A percentile compares a stretch with the other conserved stretches of the same genome.
Evolutionary conservation across 2,329 filamentous ascomycete species (phyloP).

Genomic region (Xylariaceae sp.): DNA sequence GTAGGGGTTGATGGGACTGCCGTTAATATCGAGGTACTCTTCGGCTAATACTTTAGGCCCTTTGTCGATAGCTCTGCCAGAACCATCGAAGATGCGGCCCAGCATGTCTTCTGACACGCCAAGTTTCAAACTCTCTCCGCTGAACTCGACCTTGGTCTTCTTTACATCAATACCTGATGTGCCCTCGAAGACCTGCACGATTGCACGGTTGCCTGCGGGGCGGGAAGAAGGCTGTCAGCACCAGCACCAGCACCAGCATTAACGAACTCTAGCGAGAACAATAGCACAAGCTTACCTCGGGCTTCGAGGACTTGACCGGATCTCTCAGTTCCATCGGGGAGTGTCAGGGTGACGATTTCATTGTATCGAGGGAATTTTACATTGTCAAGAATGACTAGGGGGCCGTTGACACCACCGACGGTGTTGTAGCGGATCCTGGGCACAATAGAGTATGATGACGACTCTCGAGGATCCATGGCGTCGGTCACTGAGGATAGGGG

Average conservation of each 20-base stretch:
- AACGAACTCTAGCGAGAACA: not conserved
- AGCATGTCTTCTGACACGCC: conserved; percentile 99
- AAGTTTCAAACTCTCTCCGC: conserved; percentile 94
- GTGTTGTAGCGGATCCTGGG: conserved; percentile 91
- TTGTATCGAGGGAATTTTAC: conserved; percentile 98
- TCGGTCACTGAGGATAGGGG: conserved; percentile 15
- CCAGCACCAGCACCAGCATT: not conserved
- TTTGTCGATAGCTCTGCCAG: conserved; percentile 97
- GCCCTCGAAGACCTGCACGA: conserved; percentile 98
- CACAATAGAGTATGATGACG: conserved; percentile 64
- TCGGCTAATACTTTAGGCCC: conserved; percentile 97
- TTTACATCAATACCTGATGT: conserved; percentile 98
- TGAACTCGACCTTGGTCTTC: conserved; percentile 99
- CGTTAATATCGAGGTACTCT: conserved; percentile 99
- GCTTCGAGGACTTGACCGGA: conserved; percentile 97
- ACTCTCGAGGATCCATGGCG: conserved; percentile 59
- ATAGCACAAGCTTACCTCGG: conserved; percentile 69
- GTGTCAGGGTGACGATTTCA: conserved; percentile 94
- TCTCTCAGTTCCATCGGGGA: conserved; percentile 92
- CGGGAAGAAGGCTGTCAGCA: conserved; percentile 32
- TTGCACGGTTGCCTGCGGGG: conserved; percentile 78
- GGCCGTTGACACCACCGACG: conserved; percentile 96
- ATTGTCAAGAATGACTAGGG: conserved; percentile 96
- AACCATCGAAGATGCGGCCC: conserved; percentile 98
- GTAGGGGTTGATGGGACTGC: conserved; percentile 97